A percentile compares a stretch with the other conserved stretches of the same genome.
phyloP scores from a whole-genome alignment of 139 green algal genomes.

The Edaphochlamys debaryana region DNA sequence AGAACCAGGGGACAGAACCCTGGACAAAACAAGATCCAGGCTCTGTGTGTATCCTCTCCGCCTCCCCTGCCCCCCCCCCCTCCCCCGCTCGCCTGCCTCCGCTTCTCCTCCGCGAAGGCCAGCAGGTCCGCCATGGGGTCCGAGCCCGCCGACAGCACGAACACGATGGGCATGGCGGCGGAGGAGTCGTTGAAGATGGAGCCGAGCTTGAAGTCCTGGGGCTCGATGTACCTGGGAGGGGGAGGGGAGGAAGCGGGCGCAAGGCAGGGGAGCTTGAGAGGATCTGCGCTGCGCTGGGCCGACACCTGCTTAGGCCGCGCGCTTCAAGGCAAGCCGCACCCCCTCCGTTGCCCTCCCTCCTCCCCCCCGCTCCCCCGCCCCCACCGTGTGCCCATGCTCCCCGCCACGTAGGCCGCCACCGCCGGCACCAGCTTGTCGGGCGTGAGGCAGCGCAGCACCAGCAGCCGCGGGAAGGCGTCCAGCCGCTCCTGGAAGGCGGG shows the following conservation, averaged over 20 bases:
- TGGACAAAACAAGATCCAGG: too few relatives aligned
- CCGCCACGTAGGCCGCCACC: constrained; percentile 48
- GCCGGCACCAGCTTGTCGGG: constrained; percentile 70
- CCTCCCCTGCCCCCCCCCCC: too few relatives aligned
- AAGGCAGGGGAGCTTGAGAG: too few relatives aligned
- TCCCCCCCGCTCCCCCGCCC: not conserved
- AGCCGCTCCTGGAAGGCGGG: constrained; percentile 54
- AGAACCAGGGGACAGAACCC: too few relatives aligned
- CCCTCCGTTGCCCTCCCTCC: too few relatives aligned
- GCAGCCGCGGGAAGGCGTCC: constrained; percentile 69
- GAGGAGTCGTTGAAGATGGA: constrained; percentile 71
- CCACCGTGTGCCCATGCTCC: constrained; percentile 62
- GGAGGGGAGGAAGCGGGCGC: not conserved
- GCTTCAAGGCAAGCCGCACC: not conserved
- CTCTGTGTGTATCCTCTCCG: too few relatives aligned
- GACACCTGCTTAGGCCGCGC: too few relatives aligned
- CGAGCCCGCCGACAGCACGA: constrained; percentile 73
- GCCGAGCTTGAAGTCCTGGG: constrained; percentile 74
- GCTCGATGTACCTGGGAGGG: constrained; percentile 77
- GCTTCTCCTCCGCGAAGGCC: constrained; percentile 77
- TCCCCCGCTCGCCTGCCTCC: constrained; percentile 45
- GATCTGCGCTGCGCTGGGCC: too few relatives aligned
- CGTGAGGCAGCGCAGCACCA: constrained; percentile 69
- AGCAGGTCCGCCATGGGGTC: constrained; percentile 76
- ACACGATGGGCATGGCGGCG: constrained; percentile 69